Evolutionary conservation across 495 filamentous ascomycete genomes (phyloP), one percentile per base, ranked within the genome.

Genomic region (Cercophora scortea): DNA sequence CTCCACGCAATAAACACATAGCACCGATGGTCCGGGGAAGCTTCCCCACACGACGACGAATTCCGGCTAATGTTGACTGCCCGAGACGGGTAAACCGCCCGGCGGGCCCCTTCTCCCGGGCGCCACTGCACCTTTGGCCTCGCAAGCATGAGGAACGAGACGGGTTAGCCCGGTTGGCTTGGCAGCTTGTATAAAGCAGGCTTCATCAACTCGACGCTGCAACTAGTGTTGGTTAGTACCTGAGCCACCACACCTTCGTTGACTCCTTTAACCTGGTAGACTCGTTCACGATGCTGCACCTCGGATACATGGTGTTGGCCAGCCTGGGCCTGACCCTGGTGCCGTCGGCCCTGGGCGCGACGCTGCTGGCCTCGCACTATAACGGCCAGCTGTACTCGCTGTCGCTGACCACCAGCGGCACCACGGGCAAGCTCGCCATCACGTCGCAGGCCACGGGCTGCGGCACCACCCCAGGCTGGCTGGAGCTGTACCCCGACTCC

Each of bases 381-480:
- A 63, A 59, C n/a, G 70, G 71, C 40, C 61, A 61, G 43, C 54
- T 74, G 45, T 74, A 66, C 62, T 63, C 61, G 34, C 62, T 74
- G 36, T 66, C 67, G 0, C 58, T 67, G 17, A 63, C 55, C 36
- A 42, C 32, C 10, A 51, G 39, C 11, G 46, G 38, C 8, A 57
- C 53, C 25, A 52, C 42, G 8, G 62, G 64, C 56, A 39, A 57
- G 38, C 58, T 74, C 1, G 54, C 64, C 11, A 62, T 64, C 41
- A 60, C 61, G 32, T 66, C 65, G 12, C 60, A 64, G 12, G 41
- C 59, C 16, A 55, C 43, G 11, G 69, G 65, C 38, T 71, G 69
- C 47, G 70, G 69, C 25, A 55, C 55, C 32, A 59, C 68, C 12
- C 79, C 84, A 4, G 78, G 74, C 46, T 86, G 81, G 80, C 53